phyloP scores from a whole-genome alignment of 805 yeast species.

The Saturnispora dispora region DNA sequence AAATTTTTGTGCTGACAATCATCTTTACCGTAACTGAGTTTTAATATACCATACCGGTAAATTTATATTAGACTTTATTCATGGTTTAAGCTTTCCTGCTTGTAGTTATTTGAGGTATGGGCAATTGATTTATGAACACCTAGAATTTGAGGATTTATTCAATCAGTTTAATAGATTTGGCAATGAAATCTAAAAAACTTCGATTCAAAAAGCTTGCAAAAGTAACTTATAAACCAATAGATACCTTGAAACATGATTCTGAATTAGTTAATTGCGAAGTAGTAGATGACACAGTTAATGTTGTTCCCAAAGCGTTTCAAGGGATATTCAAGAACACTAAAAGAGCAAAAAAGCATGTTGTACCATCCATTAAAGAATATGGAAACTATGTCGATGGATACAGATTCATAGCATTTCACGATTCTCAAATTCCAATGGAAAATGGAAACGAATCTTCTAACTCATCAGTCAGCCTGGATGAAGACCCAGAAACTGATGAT shows the following conservation, averaged over 20 bases:
- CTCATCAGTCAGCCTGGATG: not conserved
- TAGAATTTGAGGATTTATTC: too few species aligned
- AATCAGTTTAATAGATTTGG: not conserved
- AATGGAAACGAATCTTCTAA: not conserved
- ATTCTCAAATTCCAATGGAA: slow-evolving; percentile 9
- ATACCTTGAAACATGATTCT: not conserved
- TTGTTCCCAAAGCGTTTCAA: not conserved
- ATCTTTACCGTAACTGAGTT: not conserved
- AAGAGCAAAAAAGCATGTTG: not conserved
- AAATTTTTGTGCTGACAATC: not conserved
- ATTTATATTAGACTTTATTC: too few species aligned
- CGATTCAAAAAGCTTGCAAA: not conserved
- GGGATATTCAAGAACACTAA: not conserved
- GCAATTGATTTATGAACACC: too few species aligned
- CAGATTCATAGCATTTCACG: slow-evolving; percentile 31
- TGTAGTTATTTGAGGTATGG: not conserved
- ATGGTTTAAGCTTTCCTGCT: not conserved
- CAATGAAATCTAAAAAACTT: not conserved
- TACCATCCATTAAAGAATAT: slow-evolving; percentile 19
- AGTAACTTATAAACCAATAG: too few species aligned
- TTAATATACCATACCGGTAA: not conserved
- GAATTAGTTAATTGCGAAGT: not conserved
- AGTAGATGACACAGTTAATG: not conserved
- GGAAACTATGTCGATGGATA: slow-evolving; percentile 36
- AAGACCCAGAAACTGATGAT: not conserved